These are phyloP conservation scores for Francoa sonchifolia DNA, from an alignment of 441 rosid species.

Conservation along the genomic window DNA sequence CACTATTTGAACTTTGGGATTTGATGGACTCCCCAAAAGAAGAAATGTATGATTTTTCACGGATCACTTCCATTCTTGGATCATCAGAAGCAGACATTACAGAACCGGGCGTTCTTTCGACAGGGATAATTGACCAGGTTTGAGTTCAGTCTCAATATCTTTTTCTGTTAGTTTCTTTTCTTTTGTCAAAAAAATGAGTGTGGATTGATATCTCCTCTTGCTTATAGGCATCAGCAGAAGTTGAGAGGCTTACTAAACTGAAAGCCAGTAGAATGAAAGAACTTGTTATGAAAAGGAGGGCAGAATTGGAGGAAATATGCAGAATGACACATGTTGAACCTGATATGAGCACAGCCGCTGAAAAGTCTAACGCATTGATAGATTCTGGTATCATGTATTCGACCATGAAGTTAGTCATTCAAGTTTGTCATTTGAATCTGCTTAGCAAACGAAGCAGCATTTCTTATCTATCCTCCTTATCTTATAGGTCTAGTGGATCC, in stretches of 20 bases:
- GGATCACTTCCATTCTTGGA: constrained; percentile 37
- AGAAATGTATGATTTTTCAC: constrained; percentile 45
- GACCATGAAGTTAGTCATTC: neutral
- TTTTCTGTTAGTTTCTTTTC: no score
- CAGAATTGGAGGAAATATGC: constrained; percentile 52
- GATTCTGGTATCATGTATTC: constrained; percentile 41
- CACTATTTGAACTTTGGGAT: constrained; percentile 73
- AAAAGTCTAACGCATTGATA: constrained; percentile 58
- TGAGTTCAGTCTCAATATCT: no score
- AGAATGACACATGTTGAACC: constrained; percentile 46
- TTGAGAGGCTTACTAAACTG: constrained; percentile 40
- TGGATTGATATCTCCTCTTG: neutral
- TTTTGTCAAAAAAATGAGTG: no score
- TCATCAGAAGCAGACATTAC: constrained; percentile 51
- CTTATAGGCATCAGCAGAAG: constrained; percentile 60
- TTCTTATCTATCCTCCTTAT: constrained; percentile 1
- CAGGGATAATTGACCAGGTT: constrained; percentile 69
- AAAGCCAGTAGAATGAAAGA: constrained; percentile 66
- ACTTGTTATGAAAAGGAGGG: constrained; percentile 57
- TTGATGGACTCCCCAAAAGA: constrained; percentile 83
- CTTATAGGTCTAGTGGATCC: constrained; percentile 61
- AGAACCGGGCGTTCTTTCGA: constrained; percentile 60
- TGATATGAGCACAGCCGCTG: constrained; percentile 51
- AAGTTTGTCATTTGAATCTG: neutral
- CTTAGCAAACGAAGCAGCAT: neutral